phyloP scores from a whole-genome alignment of 75 land plant species.

The Pinus taeda region DNA sequence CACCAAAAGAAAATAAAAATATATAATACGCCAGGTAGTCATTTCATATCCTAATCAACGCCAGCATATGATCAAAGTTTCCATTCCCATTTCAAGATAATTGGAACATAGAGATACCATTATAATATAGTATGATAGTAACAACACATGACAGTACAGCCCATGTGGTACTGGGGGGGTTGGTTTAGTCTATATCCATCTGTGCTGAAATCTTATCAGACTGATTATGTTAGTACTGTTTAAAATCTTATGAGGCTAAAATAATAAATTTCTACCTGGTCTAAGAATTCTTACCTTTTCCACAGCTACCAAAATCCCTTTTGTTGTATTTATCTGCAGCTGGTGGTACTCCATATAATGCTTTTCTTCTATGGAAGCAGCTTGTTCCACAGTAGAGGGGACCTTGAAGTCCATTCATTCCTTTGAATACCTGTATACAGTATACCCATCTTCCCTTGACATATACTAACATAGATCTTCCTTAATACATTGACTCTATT shows the following conservation, averaged over 20 bases:
- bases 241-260: too few species aligned
- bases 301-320: neutral
- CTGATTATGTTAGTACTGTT: too few species aligned
- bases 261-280: too few species aligned
- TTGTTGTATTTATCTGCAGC: neutral
- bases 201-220: too few species aligned
- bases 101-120: too few species aligned
- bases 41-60: neutral
- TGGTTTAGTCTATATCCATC: too few species aligned
- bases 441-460: neutral
- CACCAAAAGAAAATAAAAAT: neutral
- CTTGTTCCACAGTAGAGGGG: constrained; percentile 15
- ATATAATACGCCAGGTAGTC: too few species aligned
- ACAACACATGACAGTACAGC: too few species aligned
- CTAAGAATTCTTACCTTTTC: neutral
- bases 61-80: neutral
- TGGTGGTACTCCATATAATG: constrained; percentile 17
- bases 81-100: too few species aligned
- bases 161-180: too few species aligned
- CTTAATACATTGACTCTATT: neutral
- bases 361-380: constrained; percentile 24
- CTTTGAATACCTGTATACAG: neutral
- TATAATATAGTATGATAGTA: too few species aligned
- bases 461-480: neutral
- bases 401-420: constrained; percentile 14